Evolutionary conservation across 2,329 filamentous ascomycete genomes (phyloP).

Genomic region (Cordyceps fumosorosea): DNA sequence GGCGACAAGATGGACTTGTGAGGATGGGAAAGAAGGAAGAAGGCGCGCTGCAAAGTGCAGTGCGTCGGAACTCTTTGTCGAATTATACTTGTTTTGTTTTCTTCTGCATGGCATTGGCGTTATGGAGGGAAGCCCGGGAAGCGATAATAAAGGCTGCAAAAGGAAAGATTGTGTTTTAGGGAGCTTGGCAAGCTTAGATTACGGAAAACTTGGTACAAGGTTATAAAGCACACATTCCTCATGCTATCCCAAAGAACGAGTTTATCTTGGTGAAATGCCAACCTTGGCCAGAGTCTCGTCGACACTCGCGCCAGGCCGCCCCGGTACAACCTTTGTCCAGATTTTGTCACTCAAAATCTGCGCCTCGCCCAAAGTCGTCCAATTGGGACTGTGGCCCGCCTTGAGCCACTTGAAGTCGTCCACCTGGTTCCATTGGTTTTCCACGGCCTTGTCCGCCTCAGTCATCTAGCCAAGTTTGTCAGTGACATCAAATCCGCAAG

Average conservation of each 20-base stretch:
- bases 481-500: background rate
- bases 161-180: background rate
- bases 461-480: conserved; percentile 17
- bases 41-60: no score
- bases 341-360: conserved; percentile 53
- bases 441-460: conserved; percentile 25
- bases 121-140: background rate
- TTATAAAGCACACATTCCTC: conserved; percentile 1
- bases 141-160: background rate
- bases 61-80: no score
- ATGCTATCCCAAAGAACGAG: background rate
- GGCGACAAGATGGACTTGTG: conserved; percentile 37
- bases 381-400: conserved; percentile 79
- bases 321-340: conserved; percentile 64
- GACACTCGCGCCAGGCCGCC: conserved; percentile 53
- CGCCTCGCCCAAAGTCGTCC: conserved; percentile 60
- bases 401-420: conserved; percentile 99
- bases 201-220: background rate
- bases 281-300: conserved; percentile 57
- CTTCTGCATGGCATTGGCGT: conserved; percentile 8
- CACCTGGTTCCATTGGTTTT: conserved; percentile 80
- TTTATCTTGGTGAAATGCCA: conserved; percentile 28
- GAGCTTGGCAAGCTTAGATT: background rate
- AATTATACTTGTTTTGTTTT: no score
- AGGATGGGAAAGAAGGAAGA: background rate